These are phyloP conservation scores for Theileria orientalis DNA, from an alignment of 169 alveolate genomes.

Conservation along the genomic window DNA sequence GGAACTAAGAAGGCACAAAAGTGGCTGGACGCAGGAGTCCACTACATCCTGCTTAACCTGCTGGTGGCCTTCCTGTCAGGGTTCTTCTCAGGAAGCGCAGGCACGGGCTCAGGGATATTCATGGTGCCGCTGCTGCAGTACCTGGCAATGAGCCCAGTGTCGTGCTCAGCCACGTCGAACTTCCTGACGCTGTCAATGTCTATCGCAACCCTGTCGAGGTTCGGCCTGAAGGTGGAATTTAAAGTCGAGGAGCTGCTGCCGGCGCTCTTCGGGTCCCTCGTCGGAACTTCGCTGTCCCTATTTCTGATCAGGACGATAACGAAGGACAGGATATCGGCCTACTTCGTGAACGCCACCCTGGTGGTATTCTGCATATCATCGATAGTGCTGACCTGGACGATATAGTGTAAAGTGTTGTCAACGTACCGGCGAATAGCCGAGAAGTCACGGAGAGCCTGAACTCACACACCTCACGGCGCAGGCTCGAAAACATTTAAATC, in stretches of 20 bases:
- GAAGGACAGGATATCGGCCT: constrained; percentile 15
- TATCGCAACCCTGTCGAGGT: constrained; percentile 1
- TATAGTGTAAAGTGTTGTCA: neutral
- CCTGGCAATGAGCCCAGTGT: constrained; percentile 2
- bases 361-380: neutral
- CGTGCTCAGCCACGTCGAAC: constrained; percentile 26
- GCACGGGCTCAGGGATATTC: constrained; percentile 23
- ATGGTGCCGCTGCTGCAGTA: constrained; percentile 12
- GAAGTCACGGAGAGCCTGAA: neutral
- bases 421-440: too few species aligned
- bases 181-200: constrained; percentile 10
- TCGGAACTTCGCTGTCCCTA: constrained; percentile 14
- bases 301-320: constrained; percentile 2
- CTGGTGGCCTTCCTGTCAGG: constrained; percentile 16
- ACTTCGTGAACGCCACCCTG: constrained; percentile 14
- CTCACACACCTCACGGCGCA: neutral
- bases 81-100: constrained; percentile 10
- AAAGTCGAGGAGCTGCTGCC: neutral
- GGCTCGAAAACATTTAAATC: too few species aligned
- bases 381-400: constrained; percentile 25
- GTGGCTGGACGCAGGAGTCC: neutral
- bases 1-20: neutral
- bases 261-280: constrained; percentile 4
- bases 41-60: neutral
- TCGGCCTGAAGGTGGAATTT: neutral